Base-by-base conservation (phyloP, 768 basidiomycete species). In the Leucosporidium yakuticum region DNA sequence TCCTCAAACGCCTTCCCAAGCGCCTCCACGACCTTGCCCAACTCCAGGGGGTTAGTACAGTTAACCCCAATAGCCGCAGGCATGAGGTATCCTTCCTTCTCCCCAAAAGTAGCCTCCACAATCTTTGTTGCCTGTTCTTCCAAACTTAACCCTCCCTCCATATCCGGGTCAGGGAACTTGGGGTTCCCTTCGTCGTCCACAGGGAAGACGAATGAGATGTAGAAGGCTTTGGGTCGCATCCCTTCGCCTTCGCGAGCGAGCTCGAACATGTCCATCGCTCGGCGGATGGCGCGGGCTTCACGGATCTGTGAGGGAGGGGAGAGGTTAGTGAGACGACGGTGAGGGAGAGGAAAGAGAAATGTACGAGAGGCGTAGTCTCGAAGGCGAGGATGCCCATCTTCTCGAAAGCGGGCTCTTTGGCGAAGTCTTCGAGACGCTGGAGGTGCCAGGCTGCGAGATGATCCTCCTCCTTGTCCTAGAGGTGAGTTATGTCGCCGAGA, bases 281-380 rank as follows among this genome's bases (percentile, higher is more conserved):
- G 53, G 48, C 79, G 69, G 44, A 80, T 78, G 31, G 77, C 78
- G 23, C 59, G 49, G 23, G 77, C 73, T 64, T 81, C 80, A 12
- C 57, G 53, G 2, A 79, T 25, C 9, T 78, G 58, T n/a, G 34
- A 34, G 31, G 12, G 34, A 36, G 34, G n/a, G n/a, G n/a, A n/a
- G n/a, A n/a, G n/a, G n/a, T n/a, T n/a, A n/a, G n/a, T n/a, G n/a
- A n/a, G n/a, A n/a, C n/a, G n/a, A n/a, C n/a, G n/a, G n/a, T n/a
- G 34, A 36, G 34, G 12, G 34, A 5, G 12, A 12, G 34, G 5
- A 12, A 12, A 36, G 5, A 36, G 34, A 36, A 12, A 44, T 15
- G 14, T 15, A 44, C 39, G 11, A 53, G 17, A 17, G 80, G 80
- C 20, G 79, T 74, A 17, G 80, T 81, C 72, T 81, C 80, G 67